Evolutionary conservation across 495 filamentous ascomycete species (phyloP), one percentile per base, ranked within the genome.

Genomic region (Xylaria bambusicola): DNA sequence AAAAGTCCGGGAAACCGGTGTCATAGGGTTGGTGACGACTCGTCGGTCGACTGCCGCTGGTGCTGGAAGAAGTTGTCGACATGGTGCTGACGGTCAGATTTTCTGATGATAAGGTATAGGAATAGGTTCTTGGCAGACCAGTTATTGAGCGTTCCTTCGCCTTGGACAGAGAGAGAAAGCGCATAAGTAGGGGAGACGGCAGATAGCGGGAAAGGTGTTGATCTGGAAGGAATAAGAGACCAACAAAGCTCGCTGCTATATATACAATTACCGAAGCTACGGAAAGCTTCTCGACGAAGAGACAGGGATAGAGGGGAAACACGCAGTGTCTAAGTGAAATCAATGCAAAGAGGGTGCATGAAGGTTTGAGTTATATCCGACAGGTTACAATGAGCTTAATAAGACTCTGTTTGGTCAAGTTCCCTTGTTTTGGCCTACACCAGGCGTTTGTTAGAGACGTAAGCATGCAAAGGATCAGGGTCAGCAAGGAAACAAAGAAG

Each of bases 1-100:
- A 68, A 1, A 66, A 66, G 40, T 68, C 68, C 26, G 66, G 68
- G 23, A 71, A 71, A 20, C 68, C 68, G 31, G 68, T 71, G 26
- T 68, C 62, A 52, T 68, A 64, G n/a, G n/a, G n/a, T n/a, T n/a
- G n/a, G 33, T 64, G 42, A 15, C 63, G 63, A 44, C 63, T 68
- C 21, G 67, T 41, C 12, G 54, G 65, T 40, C 67, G 62, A 44
- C 57, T 70, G 52, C 62, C 44, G 47, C 58, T 68, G 12, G 56
- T 41, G 56, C 57, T 60, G n/a, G 23, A 36, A 23, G 48, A 52
- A 18, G 57, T 35, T 17, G 46, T 60, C n/a, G 67, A 70, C 67
- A 68, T 67, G 17, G 50, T 47, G 52, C 29, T 48, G 35, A 24
- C 8, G 29, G 42, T 31, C 21, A 51, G 51, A 24, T 35, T 58